Evolutionary conservation across 2,329 filamentous ascomycete genomes (phyloP).

Genomic region (Talaromyces sp.): DNA sequence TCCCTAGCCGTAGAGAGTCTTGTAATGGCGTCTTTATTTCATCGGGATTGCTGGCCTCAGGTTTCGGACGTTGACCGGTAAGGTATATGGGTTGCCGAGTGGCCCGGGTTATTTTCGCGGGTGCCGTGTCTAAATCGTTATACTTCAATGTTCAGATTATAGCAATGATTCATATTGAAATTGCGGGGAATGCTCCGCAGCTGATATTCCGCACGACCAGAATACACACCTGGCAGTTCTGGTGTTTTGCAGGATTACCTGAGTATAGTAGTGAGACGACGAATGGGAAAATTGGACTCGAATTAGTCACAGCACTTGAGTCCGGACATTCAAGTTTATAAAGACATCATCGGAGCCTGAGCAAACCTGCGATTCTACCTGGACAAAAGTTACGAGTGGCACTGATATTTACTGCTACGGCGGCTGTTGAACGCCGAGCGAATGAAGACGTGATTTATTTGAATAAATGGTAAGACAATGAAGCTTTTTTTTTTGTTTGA

Average conservation of each 20-base stretch:
- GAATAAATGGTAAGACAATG: too few species aligned
- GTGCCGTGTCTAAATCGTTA: background rate
- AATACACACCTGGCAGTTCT: background rate
- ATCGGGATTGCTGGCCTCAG: constrained; percentile 17
- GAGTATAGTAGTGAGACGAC: background rate
- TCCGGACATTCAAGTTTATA: too few species aligned
- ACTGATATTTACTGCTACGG: too few species aligned
- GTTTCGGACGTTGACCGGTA: constrained; percentile 20
- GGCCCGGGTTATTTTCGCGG: constrained; percentile 27
- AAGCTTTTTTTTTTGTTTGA: too few species aligned
- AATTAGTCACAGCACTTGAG: too few species aligned
- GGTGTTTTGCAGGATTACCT: background rate
- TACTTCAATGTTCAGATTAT: constrained; percentile 4
- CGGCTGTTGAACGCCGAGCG: too few species aligned
- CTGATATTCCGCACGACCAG: background rate
- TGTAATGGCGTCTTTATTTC: constrained; percentile 8
- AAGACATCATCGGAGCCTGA: too few species aligned
- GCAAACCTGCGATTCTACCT: too few species aligned
- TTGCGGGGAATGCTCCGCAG: constrained; percentile 8
- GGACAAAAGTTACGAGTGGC: too few species aligned
- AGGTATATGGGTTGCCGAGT: constrained; percentile 12
- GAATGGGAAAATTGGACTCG: too few species aligned
- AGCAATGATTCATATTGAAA: background rate
- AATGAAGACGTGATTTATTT: too few species aligned
- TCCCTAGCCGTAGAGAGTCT: constrained; percentile 2